Evolutionary conservation across 768 basidiomycete genomes (phyloP).

Genomic region (Glaciozyma antarctica): DNA sequence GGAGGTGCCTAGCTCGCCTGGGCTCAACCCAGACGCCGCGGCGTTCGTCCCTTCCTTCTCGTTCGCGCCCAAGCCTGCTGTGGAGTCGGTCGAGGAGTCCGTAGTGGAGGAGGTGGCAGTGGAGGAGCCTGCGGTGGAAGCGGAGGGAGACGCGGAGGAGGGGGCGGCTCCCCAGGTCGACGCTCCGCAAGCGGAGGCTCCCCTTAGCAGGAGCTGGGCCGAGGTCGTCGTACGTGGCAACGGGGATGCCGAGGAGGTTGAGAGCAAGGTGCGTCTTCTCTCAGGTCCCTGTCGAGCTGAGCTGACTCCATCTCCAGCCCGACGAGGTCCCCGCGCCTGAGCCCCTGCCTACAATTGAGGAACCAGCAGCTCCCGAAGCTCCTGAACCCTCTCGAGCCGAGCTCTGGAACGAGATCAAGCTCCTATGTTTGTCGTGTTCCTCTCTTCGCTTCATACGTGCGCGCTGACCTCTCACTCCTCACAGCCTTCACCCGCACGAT

Average conservation of each 20-base stretch:
- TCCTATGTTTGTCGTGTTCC: slow-evolving; percentile 52
- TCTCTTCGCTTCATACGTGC: not conserved
- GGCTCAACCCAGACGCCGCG: slow-evolving; percentile 16
- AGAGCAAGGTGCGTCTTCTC: not conserved
- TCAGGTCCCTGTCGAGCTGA: not conserved
- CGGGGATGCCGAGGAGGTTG: not conserved
- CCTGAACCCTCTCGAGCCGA: slow-evolving; percentile 50
- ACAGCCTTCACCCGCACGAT: slow-evolving; percentile 78
- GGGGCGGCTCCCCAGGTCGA: no score
- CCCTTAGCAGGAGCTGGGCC: slow-evolving; percentile 24
- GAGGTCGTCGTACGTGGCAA: slow-evolving; percentile 8
- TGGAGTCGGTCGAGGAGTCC: not conserved
- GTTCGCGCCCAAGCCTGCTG: not conserved
- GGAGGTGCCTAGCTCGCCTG: not conserved
- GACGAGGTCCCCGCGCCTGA: not conserved
- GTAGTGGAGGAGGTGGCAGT: not conserved
- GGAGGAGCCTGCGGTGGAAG: not conserved
- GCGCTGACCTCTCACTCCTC: not conserved
- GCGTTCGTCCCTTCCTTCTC: slow-evolving; percentile 14
- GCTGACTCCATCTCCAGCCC: not conserved
- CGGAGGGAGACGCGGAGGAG: not conserved
- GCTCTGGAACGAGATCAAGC: slow-evolving; percentile 87
- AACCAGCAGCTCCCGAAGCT: not conserved
- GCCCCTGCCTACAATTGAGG: not conserved
- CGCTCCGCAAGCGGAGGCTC: not conserved